phyloP scores from a whole-genome alignment of 140 eudicot genomes.

The Cichorium intybus region DNA sequence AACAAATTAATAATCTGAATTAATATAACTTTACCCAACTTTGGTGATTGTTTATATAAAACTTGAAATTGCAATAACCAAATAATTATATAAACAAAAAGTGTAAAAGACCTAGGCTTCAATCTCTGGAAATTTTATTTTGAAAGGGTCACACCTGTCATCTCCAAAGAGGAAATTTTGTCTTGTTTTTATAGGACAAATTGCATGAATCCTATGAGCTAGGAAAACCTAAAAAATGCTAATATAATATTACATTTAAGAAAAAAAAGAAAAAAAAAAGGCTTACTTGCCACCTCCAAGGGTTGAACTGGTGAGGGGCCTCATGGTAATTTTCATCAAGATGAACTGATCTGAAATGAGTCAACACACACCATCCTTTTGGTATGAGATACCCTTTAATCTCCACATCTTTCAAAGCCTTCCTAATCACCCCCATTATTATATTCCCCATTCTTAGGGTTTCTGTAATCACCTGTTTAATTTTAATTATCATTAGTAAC shows the following conservation, averaged over 20 bases:
- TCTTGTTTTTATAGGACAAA: background rate
- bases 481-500: background rate
- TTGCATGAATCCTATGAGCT: background rate
- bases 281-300: constrained; percentile 97
- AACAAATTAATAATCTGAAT: background rate
- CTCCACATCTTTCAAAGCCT: constrained; percentile 88
- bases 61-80: background rate
- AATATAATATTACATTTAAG: background rate
- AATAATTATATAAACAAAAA: no score
- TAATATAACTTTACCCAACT: background rate
- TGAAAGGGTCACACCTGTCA: no score
- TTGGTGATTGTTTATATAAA: background rate
- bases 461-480: constrained; percentile 78
- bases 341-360: constrained; percentile 88
- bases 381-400: constrained; percentile 86
- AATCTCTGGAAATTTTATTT: no score
- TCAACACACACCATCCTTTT: constrained; percentile 87
- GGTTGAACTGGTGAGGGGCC: constrained; percentile 68
- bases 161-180: no score
- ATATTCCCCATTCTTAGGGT: constrained; percentile 87
- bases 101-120: no score
- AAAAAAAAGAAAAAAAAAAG: background rate
- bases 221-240: background rate
- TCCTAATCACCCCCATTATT: constrained; percentile 83
- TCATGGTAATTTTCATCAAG: constrained; percentile 68